Evolutionary conservation across 2,329 filamentous ascomycete genomes (phyloP).

Genomic region (Colletotrichum sp.): DNA sequence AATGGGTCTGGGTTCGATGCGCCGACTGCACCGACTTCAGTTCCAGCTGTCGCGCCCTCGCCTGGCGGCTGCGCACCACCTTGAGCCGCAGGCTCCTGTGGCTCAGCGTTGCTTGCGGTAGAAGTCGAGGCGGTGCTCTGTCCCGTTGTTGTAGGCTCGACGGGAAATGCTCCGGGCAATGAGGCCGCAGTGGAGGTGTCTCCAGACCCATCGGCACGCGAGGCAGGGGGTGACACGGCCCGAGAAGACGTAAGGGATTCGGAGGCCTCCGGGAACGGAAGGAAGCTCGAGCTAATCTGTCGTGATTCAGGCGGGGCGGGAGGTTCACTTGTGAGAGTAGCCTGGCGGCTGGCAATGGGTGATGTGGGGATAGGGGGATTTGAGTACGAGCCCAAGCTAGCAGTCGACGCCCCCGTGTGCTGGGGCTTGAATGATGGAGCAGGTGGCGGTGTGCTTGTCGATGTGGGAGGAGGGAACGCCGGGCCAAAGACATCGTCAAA

Average conservation of each 20-base stretch:
- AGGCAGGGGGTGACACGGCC: slow-evolving; percentile 74
- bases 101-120: slow-evolving; percentile 31
- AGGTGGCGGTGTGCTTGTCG: slow-evolving; percentile 50
- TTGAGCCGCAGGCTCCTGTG: slow-evolving; percentile 27
- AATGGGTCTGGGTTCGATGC: slow-evolving; percentile 52
- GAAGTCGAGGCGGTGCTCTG: slow-evolving; percentile 35
- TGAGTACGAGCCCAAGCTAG: slow-evolving; percentile 55
- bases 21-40: not conserved
- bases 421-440: slow-evolving; percentile 68
- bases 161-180: slow-evolving; percentile 36
- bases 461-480: slow-evolving; percentile 54
- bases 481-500: slow-evolving; percentile 90
- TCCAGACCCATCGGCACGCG: slow-evolving; percentile 58
- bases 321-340: slow-evolving; percentile 60
- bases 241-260: slow-evolving; percentile 80
- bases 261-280: slow-evolving; percentile 70
- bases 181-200: slow-evolving; percentile 33
- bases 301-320: slow-evolving; percentile 72
- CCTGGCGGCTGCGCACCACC: slow-evolving; percentile 25
- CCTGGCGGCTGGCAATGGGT: slow-evolving; percentile 67
- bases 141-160: slow-evolving; percentile 41
- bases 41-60: slow-evolving; percentile 3
- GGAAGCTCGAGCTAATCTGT: slow-evolving; percentile 78
- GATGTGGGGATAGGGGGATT: slow-evolving; percentile 61
- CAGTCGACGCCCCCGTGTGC: slow-evolving; percentile 60